These are phyloP conservation scores for Ophiosphaerella herpotricha DNA, from an alignment of 2,329 filamentous ascomycete species.

Conservation along the genomic window DNA sequence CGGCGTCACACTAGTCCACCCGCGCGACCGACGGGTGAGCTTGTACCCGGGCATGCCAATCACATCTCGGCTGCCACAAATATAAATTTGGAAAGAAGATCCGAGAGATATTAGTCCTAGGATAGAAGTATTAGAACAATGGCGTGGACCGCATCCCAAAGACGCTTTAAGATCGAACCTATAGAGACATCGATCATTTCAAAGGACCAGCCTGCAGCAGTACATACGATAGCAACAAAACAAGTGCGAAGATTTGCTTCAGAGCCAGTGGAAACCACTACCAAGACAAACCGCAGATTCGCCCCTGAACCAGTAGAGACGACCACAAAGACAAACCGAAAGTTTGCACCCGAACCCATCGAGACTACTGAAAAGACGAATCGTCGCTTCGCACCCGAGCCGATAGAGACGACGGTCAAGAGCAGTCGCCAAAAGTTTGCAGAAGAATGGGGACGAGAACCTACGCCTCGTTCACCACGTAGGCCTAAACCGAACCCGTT, in stretches of 20 bases:
- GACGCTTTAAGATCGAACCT: constrained; percentile 46
- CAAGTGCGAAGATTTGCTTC: constrained; percentile 37
- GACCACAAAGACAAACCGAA: constrained; percentile 59
- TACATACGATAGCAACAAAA: constrained; percentile 18
- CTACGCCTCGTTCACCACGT: constrained; percentile 25
- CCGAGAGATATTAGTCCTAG: constrained; percentile 6
- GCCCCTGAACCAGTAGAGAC: constrained; percentile 64
- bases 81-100: constrained; percentile 5
- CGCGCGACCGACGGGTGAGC: constrained; percentile 19
- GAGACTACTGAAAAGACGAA: constrained; percentile 50
- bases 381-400: constrained; percentile 31
- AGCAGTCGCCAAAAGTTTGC: constrained; percentile 35
- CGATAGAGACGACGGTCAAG: constrained; percentile 29
- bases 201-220: constrained; percentile 71
- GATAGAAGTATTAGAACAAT: constrained; percentile 21
- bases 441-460: constrained; percentile 31
- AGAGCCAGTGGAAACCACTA: constrained; percentile 37
- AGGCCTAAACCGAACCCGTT: constrained; percentile 37
- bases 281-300: constrained; percentile 56
- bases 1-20: constrained; percentile 25
- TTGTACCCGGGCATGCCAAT: constrained; percentile 16
- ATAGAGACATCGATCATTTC: constrained; percentile 46
- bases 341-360: constrained; percentile 45
- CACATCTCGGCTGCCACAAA: constrained; percentile 21
- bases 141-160: constrained; percentile 37